phyloP scores from a whole-genome alignment of 1,284 basidiomycete species.

The Puccinia horiana region DNA sequence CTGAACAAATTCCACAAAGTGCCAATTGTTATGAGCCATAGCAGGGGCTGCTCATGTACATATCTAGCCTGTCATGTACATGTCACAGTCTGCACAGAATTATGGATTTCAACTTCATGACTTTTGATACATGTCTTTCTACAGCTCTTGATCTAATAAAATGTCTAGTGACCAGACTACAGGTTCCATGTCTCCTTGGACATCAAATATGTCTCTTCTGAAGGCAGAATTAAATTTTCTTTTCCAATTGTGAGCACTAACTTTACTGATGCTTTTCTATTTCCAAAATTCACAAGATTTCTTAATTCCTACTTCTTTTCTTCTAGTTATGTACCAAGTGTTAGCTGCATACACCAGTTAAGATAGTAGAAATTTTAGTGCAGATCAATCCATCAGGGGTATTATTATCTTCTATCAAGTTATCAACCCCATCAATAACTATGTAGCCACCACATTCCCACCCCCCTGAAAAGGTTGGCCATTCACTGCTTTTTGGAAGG shows the following conservation, averaged over 20 bases:
- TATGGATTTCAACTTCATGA: conserved; percentile 12
- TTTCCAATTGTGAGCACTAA: background rate
- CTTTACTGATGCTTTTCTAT: background rate
- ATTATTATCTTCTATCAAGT: too few relatives aligned
- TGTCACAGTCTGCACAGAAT: too few relatives aligned
- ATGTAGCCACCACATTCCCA: too few relatives aligned
- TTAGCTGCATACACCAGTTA: background rate
- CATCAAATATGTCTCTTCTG: background rate
- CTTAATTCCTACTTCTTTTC: background rate
- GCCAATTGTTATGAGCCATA: too few relatives aligned
- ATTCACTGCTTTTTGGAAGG: too few relatives aligned
- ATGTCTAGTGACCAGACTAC: background rate
- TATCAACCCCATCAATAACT: too few relatives aligned
- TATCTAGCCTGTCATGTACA: too few relatives aligned
- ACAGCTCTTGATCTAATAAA: background rate
- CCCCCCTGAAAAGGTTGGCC: too few relatives aligned
- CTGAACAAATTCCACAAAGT: too few relatives aligned
- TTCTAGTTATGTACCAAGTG: background rate
- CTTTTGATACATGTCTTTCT: background rate
- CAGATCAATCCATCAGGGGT: too few relatives aligned
- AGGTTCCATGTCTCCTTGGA: background rate
- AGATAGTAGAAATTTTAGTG: too few relatives aligned
- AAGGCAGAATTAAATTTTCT: background rate
- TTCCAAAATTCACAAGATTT: background rate
- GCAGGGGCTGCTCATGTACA: too few relatives aligned